These are phyloP conservation scores for Hippophae gyantsensis DNA, from an alignment of 306 rosid species.

Conservation along the genomic window DNA sequence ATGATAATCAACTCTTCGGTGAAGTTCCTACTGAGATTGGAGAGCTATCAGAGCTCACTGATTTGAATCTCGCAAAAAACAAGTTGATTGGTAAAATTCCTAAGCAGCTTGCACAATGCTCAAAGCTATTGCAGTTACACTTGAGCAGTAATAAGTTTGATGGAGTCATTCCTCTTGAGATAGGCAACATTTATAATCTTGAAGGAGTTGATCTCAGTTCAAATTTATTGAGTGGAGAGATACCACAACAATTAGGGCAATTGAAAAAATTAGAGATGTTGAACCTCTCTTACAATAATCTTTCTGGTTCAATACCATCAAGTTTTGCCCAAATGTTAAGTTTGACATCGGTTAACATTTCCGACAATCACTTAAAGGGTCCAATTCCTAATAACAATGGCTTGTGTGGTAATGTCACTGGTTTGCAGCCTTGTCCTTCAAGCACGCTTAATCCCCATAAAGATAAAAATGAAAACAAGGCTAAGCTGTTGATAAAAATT, in stretches of 20 bases:
- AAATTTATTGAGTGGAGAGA: not conserved
- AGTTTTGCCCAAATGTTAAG: not conserved
- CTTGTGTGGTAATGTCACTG: conserved; percentile 12
- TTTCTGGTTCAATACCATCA: conserved; percentile 1
- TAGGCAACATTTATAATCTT: not conserved
- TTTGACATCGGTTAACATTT: not conserved
- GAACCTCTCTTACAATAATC: conserved; percentile 3
- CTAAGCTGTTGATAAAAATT: not conserved
- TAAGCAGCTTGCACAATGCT: not conserved
- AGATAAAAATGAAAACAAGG: not conserved
- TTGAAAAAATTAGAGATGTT: not conserved
- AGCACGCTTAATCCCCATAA: not conserved
- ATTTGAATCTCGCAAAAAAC: not conserved
- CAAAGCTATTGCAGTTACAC: not conserved
- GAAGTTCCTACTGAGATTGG: not conserved
- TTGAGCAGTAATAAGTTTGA: not conserved
- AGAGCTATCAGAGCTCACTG: not conserved
- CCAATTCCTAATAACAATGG: conserved; percentile 9
- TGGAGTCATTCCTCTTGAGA: not conserved
- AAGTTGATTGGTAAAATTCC: not conserved
- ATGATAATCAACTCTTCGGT: not conserved
- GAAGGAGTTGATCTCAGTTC: not conserved
- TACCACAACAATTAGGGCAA: not conserved
- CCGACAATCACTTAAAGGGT: conserved; percentile 16
- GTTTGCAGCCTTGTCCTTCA: conserved; percentile 11